Conservation (phyloP, 768 basidiomycete species). For the Tubosaeta sp. region DNA sequence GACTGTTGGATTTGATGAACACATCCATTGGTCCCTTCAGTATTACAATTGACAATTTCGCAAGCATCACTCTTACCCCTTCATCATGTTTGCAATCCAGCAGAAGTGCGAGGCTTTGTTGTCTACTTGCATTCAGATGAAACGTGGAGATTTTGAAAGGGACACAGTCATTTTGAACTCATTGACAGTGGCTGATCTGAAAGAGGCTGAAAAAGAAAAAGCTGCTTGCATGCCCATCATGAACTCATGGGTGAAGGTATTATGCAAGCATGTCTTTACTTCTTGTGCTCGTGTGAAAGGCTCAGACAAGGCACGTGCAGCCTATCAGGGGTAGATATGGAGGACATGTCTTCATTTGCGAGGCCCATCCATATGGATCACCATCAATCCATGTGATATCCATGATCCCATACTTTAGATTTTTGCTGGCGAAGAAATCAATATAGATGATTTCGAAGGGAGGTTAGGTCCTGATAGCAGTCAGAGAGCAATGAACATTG, state of each 20-base stretch:
- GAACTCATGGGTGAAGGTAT: slow-evolving; percentile 23
- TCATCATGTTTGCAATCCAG: slow-evolving; percentile 28
- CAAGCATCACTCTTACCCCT: slow-evolving; percentile 29
- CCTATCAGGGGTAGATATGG: background rate
- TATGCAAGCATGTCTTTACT: slow-evolving; percentile 26
- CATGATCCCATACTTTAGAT: background rate
- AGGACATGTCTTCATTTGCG: background rate
- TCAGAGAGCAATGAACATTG: background rate
- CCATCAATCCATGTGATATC: background rate
- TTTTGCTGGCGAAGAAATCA: background rate
- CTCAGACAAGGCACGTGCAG: slow-evolving; percentile 29
- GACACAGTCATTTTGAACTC: slow-evolving; percentile 19
- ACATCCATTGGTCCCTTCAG: slow-evolving; percentile 28
- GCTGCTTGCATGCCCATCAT: slow-evolving; percentile 8
- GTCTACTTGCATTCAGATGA: slow-evolving; percentile 35
- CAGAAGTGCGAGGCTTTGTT: slow-evolving; percentile 25
- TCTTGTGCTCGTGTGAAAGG: slow-evolving; percentile 25
- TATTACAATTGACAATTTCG: slow-evolving; percentile 30
- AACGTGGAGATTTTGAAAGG: slow-evolving; percentile 15
- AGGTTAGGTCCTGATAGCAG: background rate
- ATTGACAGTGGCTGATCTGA: slow-evolving; percentile 29
- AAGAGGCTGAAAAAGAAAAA: slow-evolving; percentile 35
- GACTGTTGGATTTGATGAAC: slow-evolving; percentile 25
- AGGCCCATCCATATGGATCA: background rate
- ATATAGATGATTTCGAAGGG: background rate